Conservation (phyloP, 148 eudicot genomes). For the Persicaria tinctoria region DNA sequence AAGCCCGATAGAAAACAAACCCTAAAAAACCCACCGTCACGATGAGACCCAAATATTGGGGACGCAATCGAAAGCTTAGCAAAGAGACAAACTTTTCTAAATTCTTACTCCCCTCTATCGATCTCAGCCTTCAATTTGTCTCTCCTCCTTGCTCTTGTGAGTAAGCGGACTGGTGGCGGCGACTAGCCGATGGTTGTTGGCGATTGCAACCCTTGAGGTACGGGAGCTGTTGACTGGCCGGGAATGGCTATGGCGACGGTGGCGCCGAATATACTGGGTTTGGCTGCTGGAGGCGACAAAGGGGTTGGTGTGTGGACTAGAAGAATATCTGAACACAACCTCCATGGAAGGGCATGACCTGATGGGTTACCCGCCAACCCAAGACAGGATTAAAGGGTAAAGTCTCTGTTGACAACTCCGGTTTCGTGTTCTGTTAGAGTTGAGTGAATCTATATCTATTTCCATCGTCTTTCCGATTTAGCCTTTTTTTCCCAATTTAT, state of each 20-base stretch:
- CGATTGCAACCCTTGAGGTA: neutral
- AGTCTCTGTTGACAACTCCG: conserved; percentile 3
- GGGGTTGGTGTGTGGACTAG: neutral
- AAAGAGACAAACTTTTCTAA: neutral
- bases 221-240: neutral
- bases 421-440: conserved; percentile 3
- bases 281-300: neutral
- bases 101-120: neutral
- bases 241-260: neutral
- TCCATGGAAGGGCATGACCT: conserved; percentile 5
- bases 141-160: neutral
- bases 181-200: neutral
- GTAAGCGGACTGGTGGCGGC: neutral
- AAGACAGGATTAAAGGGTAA: neutral
- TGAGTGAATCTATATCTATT: neutral
- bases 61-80: neutral
- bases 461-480: neutral
- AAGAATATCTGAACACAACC: neutral
- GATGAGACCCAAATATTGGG: neutral
- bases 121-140: neutral
- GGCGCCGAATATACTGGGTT: neutral
- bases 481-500: neutral
- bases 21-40: conserved; percentile 3
- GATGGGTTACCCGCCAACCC: conserved; percentile 8
- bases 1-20: neutral